Evolutionary conservation across 257 asterid species (phyloP).

Genomic region (Avicennia marina): DNA sequence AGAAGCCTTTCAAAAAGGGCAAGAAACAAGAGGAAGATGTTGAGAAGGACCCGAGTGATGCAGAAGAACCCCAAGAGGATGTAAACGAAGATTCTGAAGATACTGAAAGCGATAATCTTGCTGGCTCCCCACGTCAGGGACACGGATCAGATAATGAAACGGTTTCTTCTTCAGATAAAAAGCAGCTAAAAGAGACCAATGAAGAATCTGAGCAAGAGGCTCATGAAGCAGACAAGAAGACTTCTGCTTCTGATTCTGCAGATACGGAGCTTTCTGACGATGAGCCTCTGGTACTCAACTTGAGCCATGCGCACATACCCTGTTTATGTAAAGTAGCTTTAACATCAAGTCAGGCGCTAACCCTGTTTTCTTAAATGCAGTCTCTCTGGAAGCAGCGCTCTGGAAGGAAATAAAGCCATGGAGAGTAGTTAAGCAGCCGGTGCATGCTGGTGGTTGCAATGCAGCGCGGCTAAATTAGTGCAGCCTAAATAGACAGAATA

Average conservation of each 20-base stretch:
- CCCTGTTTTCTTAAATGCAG: conserved; percentile 40
- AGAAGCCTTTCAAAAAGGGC: conserved; percentile 35
- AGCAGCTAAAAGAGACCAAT: conserved; percentile 29
- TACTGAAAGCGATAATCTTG: conserved; percentile 36
- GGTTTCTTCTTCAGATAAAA: conserved; percentile 50
- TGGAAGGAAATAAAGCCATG: conserved; percentile 49
- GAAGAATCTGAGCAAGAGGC: conserved; percentile 44
- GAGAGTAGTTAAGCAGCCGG: conserved; percentile 17
- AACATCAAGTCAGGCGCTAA: conserved; percentile 1
- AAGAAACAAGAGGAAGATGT: conserved; percentile 35
- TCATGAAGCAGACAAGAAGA: conserved; percentile 26
- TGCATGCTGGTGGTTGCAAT: neutral
- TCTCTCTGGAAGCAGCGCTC: conserved; percentile 71
- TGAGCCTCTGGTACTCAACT: conserved; percentile 73
- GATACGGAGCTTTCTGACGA: conserved; percentile 68
- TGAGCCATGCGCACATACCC: neutral
- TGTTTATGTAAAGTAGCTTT: neutral
- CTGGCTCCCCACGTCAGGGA: conserved; percentile 29
- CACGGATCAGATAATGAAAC: conserved; percentile 44
- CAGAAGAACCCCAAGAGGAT: conserved; percentile 45
- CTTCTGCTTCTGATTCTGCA: conserved; percentile 29
- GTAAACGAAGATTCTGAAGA: conserved; percentile 47
- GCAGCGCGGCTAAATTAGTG: neutral
- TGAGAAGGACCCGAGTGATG: conserved; percentile 37
- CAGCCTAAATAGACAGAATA: neutral